Percentiles rank a stretch among this genome's conserved stretches.
Conservation (phyloP, 2,329 filamentous ascomycete genomes). For the Colletotrichum tabaci region DNA sequence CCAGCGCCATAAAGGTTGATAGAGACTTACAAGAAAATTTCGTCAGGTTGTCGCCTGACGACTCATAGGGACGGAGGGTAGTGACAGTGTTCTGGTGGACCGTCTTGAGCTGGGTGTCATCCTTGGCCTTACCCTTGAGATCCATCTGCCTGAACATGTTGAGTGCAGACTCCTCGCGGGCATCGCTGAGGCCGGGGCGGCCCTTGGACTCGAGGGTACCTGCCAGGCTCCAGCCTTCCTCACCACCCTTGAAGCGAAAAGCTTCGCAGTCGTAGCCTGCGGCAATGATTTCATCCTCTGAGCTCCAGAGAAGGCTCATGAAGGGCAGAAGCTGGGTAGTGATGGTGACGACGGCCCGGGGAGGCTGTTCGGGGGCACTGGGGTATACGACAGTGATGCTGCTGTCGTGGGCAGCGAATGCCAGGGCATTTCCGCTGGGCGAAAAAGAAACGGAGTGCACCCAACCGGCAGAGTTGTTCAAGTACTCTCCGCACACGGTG, state of each 20-base stretch:
- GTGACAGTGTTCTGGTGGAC: constrained; percentile 97
- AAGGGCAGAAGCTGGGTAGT: constrained; percentile 93
- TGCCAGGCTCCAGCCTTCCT: constrained; percentile 85
- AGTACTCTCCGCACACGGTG: constrained; percentile 95
- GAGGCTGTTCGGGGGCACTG: constrained; percentile 89
- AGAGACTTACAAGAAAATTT: constrained; percentile 88
- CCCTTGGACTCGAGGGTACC: constrained; percentile 86
- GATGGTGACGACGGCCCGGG: constrained; percentile 90
- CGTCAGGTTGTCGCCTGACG: constrained; percentile 73
- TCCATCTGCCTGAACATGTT: constrained; percentile 99
- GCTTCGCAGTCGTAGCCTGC: constrained; percentile 93
- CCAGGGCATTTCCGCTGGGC: constrained; percentile 91
- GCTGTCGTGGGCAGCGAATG: constrained; percentile 95
- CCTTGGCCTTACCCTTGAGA: constrained; percentile 90
- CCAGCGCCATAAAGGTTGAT: constrained; percentile 2
- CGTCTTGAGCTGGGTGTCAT: constrained; percentile 95
- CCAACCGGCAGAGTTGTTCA: constrained; percentile 98
- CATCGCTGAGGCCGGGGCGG: constrained; percentile 71
- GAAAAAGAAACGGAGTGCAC: constrained; percentile 95
- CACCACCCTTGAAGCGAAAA: constrained; percentile 87
- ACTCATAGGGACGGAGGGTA: constrained; percentile 84
- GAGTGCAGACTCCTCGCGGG: constrained; percentile 89
- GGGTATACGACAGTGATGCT: constrained; percentile 98
- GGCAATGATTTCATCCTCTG: constrained; percentile 93
- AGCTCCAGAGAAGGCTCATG: constrained; percentile 92